Conservation (phyloP, 495 filamentous ascomycete genomes). For the Parachaetomium inaequale region DNA sequence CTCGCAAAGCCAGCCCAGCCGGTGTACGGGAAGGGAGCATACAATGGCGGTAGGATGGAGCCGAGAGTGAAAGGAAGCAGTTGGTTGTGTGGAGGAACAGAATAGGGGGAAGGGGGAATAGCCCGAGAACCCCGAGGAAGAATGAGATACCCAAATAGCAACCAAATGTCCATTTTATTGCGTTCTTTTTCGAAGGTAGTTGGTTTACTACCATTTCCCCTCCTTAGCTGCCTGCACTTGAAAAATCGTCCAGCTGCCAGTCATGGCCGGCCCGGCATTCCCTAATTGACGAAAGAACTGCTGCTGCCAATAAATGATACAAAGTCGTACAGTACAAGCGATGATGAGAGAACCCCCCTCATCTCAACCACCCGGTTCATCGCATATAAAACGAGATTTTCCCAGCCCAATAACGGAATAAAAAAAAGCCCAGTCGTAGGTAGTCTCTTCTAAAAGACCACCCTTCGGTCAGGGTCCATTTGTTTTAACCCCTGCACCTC, state of each 20-base stretch:
- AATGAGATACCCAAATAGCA: background rate
- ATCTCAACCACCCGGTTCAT: background rate
- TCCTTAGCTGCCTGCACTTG: too few relatives aligned
- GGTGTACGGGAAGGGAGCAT: background rate
- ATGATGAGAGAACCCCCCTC: too few relatives aligned
- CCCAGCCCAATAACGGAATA: too few relatives aligned
- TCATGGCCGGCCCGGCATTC: background rate
- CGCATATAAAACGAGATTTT: background rate
- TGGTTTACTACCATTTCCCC: background rate
- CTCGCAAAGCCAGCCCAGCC: background rate
- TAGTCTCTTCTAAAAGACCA: too few relatives aligned
- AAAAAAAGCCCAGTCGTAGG: too few relatives aligned
- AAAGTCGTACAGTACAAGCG: background rate
- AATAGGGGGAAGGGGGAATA: background rate
- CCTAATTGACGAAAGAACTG: background rate
- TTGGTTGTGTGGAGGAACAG: background rate
- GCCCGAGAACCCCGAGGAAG: background rate
- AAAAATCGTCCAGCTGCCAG: background rate
- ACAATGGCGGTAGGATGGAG: background rate
- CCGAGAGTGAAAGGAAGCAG: background rate
- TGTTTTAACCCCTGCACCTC: too few relatives aligned
- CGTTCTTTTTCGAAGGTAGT: background rate
- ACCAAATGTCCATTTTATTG: background rate
- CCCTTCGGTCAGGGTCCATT: too few relatives aligned
- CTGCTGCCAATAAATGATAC: constrained; percentile 1